Conservation (phyloP, 108 stramenopile genomes). For the Fragilariopsis cylindrus region DNA sequence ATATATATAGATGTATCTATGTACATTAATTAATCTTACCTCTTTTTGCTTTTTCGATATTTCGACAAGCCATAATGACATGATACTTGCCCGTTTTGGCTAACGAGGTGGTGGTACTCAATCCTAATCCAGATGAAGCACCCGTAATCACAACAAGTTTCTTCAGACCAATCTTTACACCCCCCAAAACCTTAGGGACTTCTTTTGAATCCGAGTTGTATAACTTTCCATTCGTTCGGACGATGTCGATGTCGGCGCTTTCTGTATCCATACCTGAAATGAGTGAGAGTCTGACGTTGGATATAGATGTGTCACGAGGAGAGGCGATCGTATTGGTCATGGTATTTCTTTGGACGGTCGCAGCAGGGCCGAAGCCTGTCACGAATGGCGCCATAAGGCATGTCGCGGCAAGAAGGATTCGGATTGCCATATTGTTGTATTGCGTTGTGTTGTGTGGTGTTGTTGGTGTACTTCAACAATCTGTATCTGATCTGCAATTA, state of each 20-base stretch:
- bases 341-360: not conserved
- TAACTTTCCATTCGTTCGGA: slow-evolving; percentile 39
- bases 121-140: slow-evolving; percentile 90
- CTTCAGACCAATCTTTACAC: slow-evolving; percentile 80
- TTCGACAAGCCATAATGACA: slow-evolving; percentile 92
- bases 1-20: not conserved
- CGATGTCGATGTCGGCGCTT: not conserved
- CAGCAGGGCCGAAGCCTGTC: not conserved
- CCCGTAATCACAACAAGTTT: slow-evolving; percentile 89
- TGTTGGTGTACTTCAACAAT: not conserved
- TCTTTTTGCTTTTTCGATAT: slow-evolving; percentile 87
- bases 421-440: not conserved
- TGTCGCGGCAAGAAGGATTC: not conserved
- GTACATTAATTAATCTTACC: slow-evolving; percentile 36
- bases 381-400: slow-evolving; percentile 3
- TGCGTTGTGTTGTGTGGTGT: not conserved
- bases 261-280: not conserved
- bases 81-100: slow-evolving; percentile 89
- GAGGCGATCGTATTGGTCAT: not conserved
- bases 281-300: not conserved
- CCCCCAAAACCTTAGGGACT: slow-evolving; percentile 79
- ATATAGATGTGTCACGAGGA: not conserved
- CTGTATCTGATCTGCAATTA: no score
- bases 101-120: slow-evolving; percentile 71
- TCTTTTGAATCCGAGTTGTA: slow-evolving; percentile 76